Percentiles rank a stretch among this genome's conserved stretches.
phyloP scores from a whole-genome alignment of 768 basidiomycete species.

The Agaricus sinodeliciosus region DNA sequence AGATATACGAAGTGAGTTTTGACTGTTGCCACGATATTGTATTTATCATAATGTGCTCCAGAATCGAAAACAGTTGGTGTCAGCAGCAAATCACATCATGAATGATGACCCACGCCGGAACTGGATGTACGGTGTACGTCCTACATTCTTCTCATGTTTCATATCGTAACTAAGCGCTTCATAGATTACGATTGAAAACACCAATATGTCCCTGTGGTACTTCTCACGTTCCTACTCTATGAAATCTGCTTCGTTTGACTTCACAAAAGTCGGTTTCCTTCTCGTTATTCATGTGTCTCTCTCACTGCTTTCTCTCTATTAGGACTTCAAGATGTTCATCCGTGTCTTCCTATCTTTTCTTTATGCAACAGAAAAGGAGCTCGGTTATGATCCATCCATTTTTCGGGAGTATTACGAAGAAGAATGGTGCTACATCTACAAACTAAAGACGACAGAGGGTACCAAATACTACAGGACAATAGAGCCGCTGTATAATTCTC shows the following conservation, averaged over 20 bases:
- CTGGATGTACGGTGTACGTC: constrained; percentile 2
- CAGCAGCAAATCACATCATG: not conserved
- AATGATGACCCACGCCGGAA: not conserved
- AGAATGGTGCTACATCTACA: not conserved
- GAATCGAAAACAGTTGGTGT: not conserved
- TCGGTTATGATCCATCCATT: constrained; percentile 8
- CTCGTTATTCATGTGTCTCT: not conserved
- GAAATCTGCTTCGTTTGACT: constrained; percentile 1
- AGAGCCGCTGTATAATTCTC: not conserved
- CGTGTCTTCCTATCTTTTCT: constrained; percentile 7
- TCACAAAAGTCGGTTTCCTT: not conserved
- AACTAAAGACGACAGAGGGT: not conserved
- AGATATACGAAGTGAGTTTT: not conserved
- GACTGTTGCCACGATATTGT: not conserved
- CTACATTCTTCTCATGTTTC: no score
- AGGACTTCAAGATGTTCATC: constrained; percentile 1
- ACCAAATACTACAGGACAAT: constrained; percentile 1
- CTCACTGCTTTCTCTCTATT: not conserved
- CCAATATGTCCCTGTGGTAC: constrained; percentile 5
- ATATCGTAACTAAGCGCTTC: not conserved
- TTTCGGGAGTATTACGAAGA: not conserved
- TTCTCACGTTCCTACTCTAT: constrained; percentile 9
- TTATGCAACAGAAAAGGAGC: not conserved
- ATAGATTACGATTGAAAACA: constrained; percentile 9
- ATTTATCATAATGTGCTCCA: not conserved